Evolutionary conservation across 805 yeast genomes (phyloP), one percentile per base, ranked within the genome.

Genomic region (Wickerhamiella australiensis): DNA sequence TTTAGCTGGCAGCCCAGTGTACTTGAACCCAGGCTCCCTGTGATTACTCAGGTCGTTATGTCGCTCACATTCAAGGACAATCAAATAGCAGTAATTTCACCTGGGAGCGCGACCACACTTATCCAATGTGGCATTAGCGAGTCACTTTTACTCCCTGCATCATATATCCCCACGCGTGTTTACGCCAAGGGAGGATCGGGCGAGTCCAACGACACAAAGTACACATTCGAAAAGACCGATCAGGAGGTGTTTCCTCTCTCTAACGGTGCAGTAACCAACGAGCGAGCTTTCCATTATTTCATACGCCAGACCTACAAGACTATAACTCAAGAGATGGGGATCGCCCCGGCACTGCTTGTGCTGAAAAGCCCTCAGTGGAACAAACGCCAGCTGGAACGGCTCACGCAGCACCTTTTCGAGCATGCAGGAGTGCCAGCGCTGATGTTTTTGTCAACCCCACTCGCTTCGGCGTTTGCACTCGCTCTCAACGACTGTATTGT

Each of bases 71-170:
- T 67, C 57, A 59, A 68, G 44, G 71, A 68, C 60, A 67, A 63
- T 50, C 64, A 65, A 53, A 57, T 68, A 42, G 57, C 67, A 53
- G 71, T 88, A 25, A 75, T 88, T 25, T 80, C 85, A 50, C 85
- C 94, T 1, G 95, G 96, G 25, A 82, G 94, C 2, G 70, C 68
- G 48, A 68, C 74, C 49, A 85, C 96, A 0, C 68, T 81, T 49
- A 84, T 85, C 25, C 83, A 82, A 56, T 79, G 84, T 61, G 96
- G 96, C 1, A 69, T 88, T 23, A 70, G 73, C 23, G 94, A 82
- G 57, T 70, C 83, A 1, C 72, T 85, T 53, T 67, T 82, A 7
- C 85, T 92, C 1, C 94, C 96, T 1, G 75, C 79, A 22, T 76
- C 75, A 54, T 77, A 77, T 50, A 70, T 87, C 25, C 94, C 95